Percentiles rank a stretch among this genome's conserved stretches.
Conservation (phyloP, 129 eudicot species). For the Helianthus tuberosus region DNA sequence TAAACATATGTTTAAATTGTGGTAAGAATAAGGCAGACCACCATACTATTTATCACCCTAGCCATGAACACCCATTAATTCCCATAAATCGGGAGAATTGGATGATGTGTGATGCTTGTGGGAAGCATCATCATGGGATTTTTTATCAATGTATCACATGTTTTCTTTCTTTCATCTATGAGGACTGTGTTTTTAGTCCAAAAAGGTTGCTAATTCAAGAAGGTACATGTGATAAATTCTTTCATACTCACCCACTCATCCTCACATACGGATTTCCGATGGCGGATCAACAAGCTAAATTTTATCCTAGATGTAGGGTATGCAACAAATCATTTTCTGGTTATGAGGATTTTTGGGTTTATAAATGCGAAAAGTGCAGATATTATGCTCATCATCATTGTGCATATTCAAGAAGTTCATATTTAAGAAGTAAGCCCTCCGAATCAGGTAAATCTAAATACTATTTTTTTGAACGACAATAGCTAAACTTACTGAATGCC, state of each 20-base stretch:
- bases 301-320: background rate
- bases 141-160: conserved; percentile 12
- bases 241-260: conserved; percentile 1
- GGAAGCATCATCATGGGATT: background rate
- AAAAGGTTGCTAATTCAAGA: background rate
- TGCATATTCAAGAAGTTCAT: no score
- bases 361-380: background rate
- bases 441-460: no score
- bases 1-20: background rate
- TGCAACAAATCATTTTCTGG: background rate
- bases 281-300: background rate
- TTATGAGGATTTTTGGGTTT: background rate
- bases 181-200: background rate
- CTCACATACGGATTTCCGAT: background rate
- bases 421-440: no score
- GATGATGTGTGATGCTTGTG: background rate
- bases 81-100: background rate
- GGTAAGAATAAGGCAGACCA: background rate
- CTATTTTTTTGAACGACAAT: no score
- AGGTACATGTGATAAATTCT: background rate
- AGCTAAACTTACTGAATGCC: no score
- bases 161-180: background rate
- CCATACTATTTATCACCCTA: conserved; percentile 1
- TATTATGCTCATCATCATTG: background rate
- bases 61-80: background rate